Evolutionary conservation across 495 filamentous ascomycete species (phyloP), one percentile per base, ranked within the genome.

Genomic region (Hypoxylon cercidicola): DNA sequence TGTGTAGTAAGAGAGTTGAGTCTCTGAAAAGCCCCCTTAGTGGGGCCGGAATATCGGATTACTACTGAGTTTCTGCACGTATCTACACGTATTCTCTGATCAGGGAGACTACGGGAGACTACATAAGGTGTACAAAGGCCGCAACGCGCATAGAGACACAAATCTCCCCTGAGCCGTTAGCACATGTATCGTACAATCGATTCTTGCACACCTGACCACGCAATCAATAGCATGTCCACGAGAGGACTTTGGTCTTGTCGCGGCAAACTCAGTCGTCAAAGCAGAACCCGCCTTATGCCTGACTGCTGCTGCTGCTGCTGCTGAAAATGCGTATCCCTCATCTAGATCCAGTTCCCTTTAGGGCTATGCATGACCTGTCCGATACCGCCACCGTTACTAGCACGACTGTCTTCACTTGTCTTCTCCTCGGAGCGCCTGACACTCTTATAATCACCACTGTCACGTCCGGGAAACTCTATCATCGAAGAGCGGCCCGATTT

Each of bases 341-440:
- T 41, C 60, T 60, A 71, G 11, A 68, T 71, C 71, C 68, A 69
- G 58, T 73, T 71, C 9, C 68, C 71, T 34, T 39, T 28, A 39
- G 64, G 68, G 10, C 28, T 45, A 20, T 55, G 54, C 16, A 40
- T 34, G 25, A 44, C 30, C 10, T 40, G 41, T 13, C 32, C 19
- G 7, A 16, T 23, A 34, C 40, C 35, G 34, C 39, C 18, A 25
- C 40, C 41, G 41, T 49, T 35, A 11, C 40, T 60, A 12, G 13
- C 15, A 19, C 18, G 28, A 30, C 28, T n/a, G 5, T 40, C 55
- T 1, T 53, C 46, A 18, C 9, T 13, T 44, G n/a, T 30, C 35
- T 65, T 47, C 5, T 50, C 30, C 8, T 40, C 20, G 23, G 46
- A 25, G n/a, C 28, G 5, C 41, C 46, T 16, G 19, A 13, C 15